Percentiles rank a stretch among this genome's conserved stretches.
Conservation (phyloP, 768 basidiomycete genomes). For the Harrya chromipes region DNA sequence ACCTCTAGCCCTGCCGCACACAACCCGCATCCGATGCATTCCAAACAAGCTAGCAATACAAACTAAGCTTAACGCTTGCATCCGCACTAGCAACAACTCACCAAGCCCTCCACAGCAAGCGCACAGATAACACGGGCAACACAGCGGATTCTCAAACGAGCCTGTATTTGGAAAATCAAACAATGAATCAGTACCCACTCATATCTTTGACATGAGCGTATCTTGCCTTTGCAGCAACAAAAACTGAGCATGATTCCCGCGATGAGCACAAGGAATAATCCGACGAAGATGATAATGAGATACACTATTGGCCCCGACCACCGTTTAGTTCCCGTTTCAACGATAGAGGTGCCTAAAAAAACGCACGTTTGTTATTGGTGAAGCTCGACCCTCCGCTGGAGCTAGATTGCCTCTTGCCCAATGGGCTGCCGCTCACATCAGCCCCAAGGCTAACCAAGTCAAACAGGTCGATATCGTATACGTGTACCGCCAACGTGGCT, state of each 20-base stretch:
- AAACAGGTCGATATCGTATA: slow-evolving; percentile 23
- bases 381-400: slow-evolving; percentile 30
- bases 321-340: not conserved
- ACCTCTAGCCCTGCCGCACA: slow-evolving; percentile 49
- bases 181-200: not conserved
- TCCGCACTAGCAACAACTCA: slow-evolving; percentile 25
- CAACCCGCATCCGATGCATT: slow-evolving; percentile 67
- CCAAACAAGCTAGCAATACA: slow-evolving; percentile 50
- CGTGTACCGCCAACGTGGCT: slow-evolving; percentile 31
- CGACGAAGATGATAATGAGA: slow-evolving; percentile 63
- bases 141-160: slow-evolving; percentile 58
- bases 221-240: slow-evolving; percentile 61
- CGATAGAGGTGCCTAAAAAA: not conserved
- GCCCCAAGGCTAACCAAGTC: slow-evolving; percentile 22
- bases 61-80: slow-evolving; percentile 2
- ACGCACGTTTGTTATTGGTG: slow-evolving; percentile 42
- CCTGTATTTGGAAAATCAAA: slow-evolving; percentile 30
- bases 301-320: slow-evolving; percentile 41
- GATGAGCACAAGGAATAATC: slow-evolving; percentile 52
- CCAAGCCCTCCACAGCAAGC: slow-evolving; percentile 71
- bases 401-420: slow-evolving; percentile 29
- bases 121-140: slow-evolving; percentile 70
- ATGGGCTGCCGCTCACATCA: slow-evolving; percentile 28
- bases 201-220: not conserved
- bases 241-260: slow-evolving; percentile 56